These are phyloP conservation scores for Ceratocystiopsis brevicomis DNA, from an alignment of 2,329 filamentous ascomycete genomes.

Conservation along the genomic window DNA sequence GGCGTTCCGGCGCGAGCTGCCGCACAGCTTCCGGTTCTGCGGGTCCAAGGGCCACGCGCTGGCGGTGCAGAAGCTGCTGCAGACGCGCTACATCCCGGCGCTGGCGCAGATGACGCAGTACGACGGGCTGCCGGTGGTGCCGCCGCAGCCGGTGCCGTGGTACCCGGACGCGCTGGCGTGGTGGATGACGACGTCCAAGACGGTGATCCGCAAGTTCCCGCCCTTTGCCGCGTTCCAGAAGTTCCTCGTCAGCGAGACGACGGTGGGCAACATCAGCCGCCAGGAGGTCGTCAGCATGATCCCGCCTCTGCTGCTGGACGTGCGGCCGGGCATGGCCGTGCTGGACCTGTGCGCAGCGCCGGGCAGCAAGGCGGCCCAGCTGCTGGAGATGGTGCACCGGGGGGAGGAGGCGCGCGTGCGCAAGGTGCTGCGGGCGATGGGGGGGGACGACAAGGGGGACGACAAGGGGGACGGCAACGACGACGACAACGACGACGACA, in stretches of 20 bases:
- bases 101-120: constrained; percentile 68
- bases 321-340: constrained; percentile 79
- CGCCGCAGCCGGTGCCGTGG: constrained; percentile 69
- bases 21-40: constrained; percentile 95
- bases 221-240: constrained; percentile 94
- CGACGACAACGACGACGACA: constrained; percentile 21
- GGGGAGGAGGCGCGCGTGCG: constrained; percentile 78
- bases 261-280: constrained; percentile 89
- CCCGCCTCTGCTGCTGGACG: constrained; percentile 78
- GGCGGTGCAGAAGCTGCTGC: constrained; percentile 72
- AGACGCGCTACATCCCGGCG: constrained; percentile 75
- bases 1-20: constrained; percentile 63
- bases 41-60: constrained; percentile 93
- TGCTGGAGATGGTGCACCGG: constrained; percentile 82
- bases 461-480: constrained; percentile 24
- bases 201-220: constrained; percentile 79
- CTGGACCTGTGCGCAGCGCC: constrained; percentile 93
- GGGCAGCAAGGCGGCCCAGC: constrained; percentile 88
- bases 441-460: constrained; percentile 29
- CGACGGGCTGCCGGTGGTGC: constrained; percentile 64
- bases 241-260: constrained; percentile 92
- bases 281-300: constrained; percentile 99
- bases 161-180: constrained; percentile 91
- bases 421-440: constrained; percentile 42
- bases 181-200: constrained; percentile 96